Evolutionary conservation across 2,329 filamentous ascomycete genomes (phyloP), one percentile per base, ranked within the genome.

Genomic region (Cryphonectria carpinicola): DNA sequence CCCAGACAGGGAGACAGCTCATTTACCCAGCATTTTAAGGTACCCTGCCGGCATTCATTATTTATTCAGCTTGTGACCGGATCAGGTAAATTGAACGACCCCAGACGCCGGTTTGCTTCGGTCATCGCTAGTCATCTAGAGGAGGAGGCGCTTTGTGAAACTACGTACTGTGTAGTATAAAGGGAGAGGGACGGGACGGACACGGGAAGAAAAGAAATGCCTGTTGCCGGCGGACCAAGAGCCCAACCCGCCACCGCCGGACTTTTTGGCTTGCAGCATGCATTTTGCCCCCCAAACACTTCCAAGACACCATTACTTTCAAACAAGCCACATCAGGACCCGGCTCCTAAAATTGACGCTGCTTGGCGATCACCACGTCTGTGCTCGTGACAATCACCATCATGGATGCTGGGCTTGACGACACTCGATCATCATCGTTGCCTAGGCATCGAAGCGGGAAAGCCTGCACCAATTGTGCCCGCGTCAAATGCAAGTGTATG

Each of bases 381-480:
- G 11, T 28, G 8, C 46, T 49, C 46, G 25, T 58, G 54, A 58
- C 14, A 19, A 19, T 1, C 19, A 22, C 4, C 25, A 58, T 19
- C 13, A 58, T 52, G 39, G 64, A 66, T 8, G 39, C 19, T 19
- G 64, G 54, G n/a, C 64, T 49, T 11, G 64, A 35, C 41, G 46
- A 37, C 3, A 35, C 41, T 54, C 41, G n/a, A 66, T 35, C 64
- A 17, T 22, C 32, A 4, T 35, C 61, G 35, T 39, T 32, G 43
- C 64, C 43, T 13, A 19, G 13, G 39, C 46, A 52, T 49, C 64
- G 46, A 35, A 37, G 64, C 43, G 37, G 64, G 11, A 66, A 66
- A 66, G 64, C 64, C 46, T 66, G 64, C 46, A 66, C 64, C 11
- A 52, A 66, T 37, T 66, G 64, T 35, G 64, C 64, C 8, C 64